A percentile compares a stretch with the other conserved stretches of the same genome.
Evolutionary conservation across 2,329 filamentous ascomycete species (phyloP).

Genomic region (Trichoderma breve): DNA sequence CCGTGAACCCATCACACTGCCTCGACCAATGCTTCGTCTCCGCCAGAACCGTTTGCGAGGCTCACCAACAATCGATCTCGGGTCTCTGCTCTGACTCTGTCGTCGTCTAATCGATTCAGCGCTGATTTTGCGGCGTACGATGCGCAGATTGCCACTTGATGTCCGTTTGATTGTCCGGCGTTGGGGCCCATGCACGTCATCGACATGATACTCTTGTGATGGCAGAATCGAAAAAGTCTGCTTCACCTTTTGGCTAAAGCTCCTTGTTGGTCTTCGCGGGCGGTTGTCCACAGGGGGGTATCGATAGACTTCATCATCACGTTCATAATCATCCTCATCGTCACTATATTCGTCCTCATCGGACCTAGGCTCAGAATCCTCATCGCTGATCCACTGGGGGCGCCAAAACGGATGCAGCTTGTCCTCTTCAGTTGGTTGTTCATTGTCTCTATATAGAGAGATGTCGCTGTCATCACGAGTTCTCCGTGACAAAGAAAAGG

Average conservation of each 20-base stretch:
- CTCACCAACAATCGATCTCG: conserved; percentile 35
- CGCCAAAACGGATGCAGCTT: conserved; percentile 62
- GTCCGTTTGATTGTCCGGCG: conserved; percentile 59
- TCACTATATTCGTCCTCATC: conserved; percentile 38
- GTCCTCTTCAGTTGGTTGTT: conserved; percentile 50
- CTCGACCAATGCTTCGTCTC: conserved; percentile 30
- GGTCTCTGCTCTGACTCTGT: conserved; percentile 31
- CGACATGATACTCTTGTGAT: conserved; percentile 36
- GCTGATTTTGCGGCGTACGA: conserved; percentile 54
- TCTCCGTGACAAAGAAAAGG: conserved; percentile 52
- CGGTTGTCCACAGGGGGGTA: conserved; percentile 52
- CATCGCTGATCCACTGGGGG: conserved; percentile 45
- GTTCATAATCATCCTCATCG: conserved; percentile 31
- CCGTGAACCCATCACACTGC: conserved; percentile 28
- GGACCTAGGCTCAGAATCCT: conserved; percentile 33
- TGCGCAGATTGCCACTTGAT: conserved; percentile 58
- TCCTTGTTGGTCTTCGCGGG: conserved; percentile 44
- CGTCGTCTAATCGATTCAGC: conserved; percentile 39
- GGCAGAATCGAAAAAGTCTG: conserved; percentile 62
- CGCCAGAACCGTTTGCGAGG: conserved; percentile 33
- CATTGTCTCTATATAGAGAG: conserved; percentile 42
- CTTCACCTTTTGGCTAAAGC: conserved; percentile 53
- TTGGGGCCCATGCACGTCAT: conserved; percentile 43
- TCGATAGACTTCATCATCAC: conserved; percentile 40
- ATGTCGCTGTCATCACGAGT: conserved; percentile 30